Conservation (phyloP, 768 basidiomycete genomes). For the Mycena vitilis region DNA sequence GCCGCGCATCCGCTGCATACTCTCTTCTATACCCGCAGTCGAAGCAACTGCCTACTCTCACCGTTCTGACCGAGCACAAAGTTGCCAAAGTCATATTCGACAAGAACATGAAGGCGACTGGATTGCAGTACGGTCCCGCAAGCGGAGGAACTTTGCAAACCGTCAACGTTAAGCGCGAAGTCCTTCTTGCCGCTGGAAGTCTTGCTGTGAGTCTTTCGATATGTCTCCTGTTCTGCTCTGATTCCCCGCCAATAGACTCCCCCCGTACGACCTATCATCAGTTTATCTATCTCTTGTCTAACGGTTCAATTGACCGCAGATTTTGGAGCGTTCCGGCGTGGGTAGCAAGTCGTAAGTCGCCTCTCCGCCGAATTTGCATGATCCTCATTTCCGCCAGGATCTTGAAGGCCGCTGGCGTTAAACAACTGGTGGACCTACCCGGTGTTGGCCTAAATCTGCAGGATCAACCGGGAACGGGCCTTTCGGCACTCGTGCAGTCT, state of each 20-base stretch:
- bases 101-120: conserved; percentile 24
- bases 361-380: background rate
- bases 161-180: conserved; percentile 27
- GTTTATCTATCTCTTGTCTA: background rate
- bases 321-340: conserved; percentile 33
- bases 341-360: conserved; percentile 23
- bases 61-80: conserved; percentile 28
- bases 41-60: conserved; percentile 25
- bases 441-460: conserved; percentile 55
- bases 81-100: conserved; percentile 31
- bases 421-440: conserved; percentile 49
- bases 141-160: conserved; percentile 8
- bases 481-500: conserved; percentile 26
- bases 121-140: conserved; percentile 27
- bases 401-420: conserved; percentile 41
- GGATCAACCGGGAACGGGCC: conserved; percentile 40
- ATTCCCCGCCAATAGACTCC: conserved; percentile 15
- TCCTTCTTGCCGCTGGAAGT: conserved; percentile 33
- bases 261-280: conserved; percentile 10
- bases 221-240: background rate
- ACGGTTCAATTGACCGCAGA: background rate
- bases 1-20: conserved; percentile 31
- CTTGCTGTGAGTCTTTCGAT: conserved; percentile 20
- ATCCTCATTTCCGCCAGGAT: conserved; percentile 2
- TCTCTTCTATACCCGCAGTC: conserved; percentile 28